Evolutionary conservation across 2,329 filamentous ascomycete species (phyloP).

Genomic region (Fusarium sp.): DNA sequence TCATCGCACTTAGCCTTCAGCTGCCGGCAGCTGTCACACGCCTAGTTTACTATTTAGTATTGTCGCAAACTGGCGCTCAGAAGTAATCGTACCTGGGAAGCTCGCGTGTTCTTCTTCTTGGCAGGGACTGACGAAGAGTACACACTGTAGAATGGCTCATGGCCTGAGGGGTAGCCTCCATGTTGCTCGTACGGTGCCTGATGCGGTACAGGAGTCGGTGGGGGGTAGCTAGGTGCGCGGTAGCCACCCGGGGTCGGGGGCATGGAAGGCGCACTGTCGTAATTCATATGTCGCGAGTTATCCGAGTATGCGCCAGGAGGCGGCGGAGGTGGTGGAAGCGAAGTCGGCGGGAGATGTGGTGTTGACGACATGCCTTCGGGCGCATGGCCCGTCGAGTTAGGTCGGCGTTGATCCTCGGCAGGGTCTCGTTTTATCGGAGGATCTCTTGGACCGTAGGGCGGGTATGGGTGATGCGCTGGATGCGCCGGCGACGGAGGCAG

Average conservation of each 20-base stretch:
- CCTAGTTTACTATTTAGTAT: slow-evolving; percentile 62
- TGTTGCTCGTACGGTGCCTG: slow-evolving; percentile 55
- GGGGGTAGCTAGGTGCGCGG: slow-evolving; percentile 56
- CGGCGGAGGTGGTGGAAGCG: slow-evolving; percentile 48
- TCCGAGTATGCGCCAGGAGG: slow-evolving; percentile 57
- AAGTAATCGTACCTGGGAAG: slow-evolving; percentile 65
- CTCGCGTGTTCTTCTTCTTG: slow-evolving; percentile 74
- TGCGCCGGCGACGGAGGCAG: slow-evolving; percentile 56
- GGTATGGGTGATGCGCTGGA: slow-evolving; percentile 56
- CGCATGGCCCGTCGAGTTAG: slow-evolving; percentile 64
- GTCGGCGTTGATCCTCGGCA: slow-evolving; percentile 63
- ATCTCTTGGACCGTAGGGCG: slow-evolving; percentile 61
- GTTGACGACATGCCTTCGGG: slow-evolving; percentile 51
- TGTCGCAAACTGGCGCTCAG: neutral
- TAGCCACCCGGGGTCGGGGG: slow-evolving; percentile 60
- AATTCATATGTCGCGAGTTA: slow-evolving; percentile 65
- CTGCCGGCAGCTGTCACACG: slow-evolving; percentile 89
- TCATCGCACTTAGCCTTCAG: slow-evolving; percentile 95
- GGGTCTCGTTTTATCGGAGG: slow-evolving; percentile 68
- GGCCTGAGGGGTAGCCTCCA: slow-evolving; percentile 48
- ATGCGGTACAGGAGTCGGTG: slow-evolving; percentile 56
- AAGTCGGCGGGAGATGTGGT: slow-evolving; percentile 49
- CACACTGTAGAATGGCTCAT: slow-evolving; percentile 55
- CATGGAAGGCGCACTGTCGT: slow-evolving; percentile 61
- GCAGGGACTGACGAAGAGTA: slow-evolving; percentile 57